Evolutionary conservation across 768 basidiomycete genomes (phyloP).

Genomic region (Termitomyces sp.): DNA sequence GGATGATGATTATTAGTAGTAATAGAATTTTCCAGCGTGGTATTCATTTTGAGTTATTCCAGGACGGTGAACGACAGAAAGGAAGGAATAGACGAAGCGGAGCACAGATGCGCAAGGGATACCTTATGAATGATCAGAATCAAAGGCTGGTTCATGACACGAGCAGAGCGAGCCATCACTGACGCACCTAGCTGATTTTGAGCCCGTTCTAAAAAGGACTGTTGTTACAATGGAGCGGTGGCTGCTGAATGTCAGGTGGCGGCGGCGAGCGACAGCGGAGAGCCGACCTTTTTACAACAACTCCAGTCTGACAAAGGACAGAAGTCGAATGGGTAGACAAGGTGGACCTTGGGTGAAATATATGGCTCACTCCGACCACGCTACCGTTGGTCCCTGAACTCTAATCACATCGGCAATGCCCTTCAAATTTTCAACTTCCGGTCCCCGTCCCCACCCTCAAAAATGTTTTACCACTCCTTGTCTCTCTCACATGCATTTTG

Average conservation of each 20-base stretch:
- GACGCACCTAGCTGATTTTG: conserved; percentile 68
- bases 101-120: conserved; percentile 49
- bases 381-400: conserved; percentile 46
- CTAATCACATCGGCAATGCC: conserved; percentile 45
- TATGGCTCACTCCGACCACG: conserved; percentile 42
- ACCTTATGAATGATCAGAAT: conserved; percentile 38
- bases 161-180: conserved; percentile 22
- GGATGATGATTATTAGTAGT: conserved; percentile 71
- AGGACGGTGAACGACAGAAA: conserved; percentile 56
- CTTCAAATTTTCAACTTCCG: conserved; percentile 53
- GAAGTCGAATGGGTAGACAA: conserved; percentile 33
- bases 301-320: conserved; percentile 29
- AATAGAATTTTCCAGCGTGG: conserved; percentile 67
- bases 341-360: conserved; percentile 36
- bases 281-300: conserved; percentile 48
- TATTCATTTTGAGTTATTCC: conserved; percentile 70
- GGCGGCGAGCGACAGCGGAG: conserved; percentile 20
- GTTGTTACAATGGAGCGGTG: conserved; percentile 77
- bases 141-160: conserved; percentile 24
- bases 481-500: conserved; percentile 1
- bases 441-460: conserved; percentile 33
- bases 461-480: conserved; percentile 26
- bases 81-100: conserved; percentile 49
- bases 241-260: conserved; percentile 26
- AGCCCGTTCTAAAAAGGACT: conserved; percentile 73